These are phyloP conservation scores for Phanerodontia chrysosporium DNA, from an alignment of 768 basidiomycete species.

Conservation along the genomic window DNA sequence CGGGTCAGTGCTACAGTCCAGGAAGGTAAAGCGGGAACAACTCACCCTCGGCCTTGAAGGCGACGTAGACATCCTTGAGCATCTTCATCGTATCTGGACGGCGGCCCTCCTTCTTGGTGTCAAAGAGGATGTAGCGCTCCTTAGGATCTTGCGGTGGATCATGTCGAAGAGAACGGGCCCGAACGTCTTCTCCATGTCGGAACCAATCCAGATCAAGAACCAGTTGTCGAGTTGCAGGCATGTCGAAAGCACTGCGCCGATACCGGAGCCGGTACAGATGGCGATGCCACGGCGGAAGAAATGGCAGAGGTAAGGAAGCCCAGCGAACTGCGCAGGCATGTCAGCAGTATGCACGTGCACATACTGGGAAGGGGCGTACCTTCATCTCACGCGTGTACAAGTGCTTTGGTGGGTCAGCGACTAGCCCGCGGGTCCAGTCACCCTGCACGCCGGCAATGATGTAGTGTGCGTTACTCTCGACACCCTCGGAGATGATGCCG, in stretches of 20 bases:
- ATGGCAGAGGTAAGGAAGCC: constrained; percentile 74
- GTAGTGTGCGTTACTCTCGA: constrained; percentile 71
- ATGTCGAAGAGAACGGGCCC: constrained; percentile 76
- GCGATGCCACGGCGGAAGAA: constrained; percentile 76
- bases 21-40: neutral
- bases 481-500: constrained; percentile 72
- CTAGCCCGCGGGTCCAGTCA: constrained; percentile 72
- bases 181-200: constrained; percentile 81
- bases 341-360: neutral
- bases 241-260: constrained; percentile 75
- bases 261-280: constrained; percentile 78
- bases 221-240: constrained; percentile 70
- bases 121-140: constrained; percentile 73
- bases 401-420: constrained; percentile 63
- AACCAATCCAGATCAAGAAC: constrained; percentile 79
- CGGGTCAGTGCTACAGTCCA: neutral
- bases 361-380: constrained; percentile 32
- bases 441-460: constrained; percentile 75
- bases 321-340: constrained; percentile 51
- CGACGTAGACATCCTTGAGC: constrained; percentile 60
- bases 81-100: constrained; percentile 78
- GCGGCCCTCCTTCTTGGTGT: constrained; percentile 68
- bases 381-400: constrained; percentile 81
- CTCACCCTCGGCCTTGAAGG: constrained; percentile 65
- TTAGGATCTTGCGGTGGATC: constrained; percentile 69